Evolutionary conservation across 2,329 filamentous ascomycete genomes (phyloP).

Genomic region (Trichoderma sp.): DNA sequence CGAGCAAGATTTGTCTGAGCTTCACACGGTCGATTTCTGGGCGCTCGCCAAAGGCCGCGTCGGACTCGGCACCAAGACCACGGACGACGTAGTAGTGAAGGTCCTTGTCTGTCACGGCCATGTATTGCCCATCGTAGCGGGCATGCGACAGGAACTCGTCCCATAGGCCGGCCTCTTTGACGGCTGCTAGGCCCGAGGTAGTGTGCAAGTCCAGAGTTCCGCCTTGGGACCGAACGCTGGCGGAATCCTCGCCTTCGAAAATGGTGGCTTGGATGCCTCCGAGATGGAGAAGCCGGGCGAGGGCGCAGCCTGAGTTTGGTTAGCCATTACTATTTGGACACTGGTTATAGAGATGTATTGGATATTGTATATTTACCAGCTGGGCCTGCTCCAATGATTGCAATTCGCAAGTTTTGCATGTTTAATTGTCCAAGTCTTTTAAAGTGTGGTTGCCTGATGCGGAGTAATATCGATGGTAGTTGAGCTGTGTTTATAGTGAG

Average conservation of each 20-base stretch:
- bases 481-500: neutral
- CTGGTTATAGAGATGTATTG: too few species aligned
- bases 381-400: constrained; percentile 27
- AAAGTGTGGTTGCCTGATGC: neutral
- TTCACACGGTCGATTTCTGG: constrained; percentile 27
- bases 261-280: constrained; percentile 19
- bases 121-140: constrained; percentile 25
- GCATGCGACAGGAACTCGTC: constrained; percentile 20
- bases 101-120: constrained; percentile 20
- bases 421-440: neutral
- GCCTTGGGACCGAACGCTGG: constrained; percentile 21
- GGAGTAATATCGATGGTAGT: neutral
- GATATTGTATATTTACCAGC: neutral
- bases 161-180: constrained; percentile 24
- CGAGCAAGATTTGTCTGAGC: constrained; percentile 20
- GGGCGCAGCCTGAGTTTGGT: constrained; percentile 16
- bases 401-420: constrained; percentile 20
- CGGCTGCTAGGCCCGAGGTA: constrained; percentile 14
- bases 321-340: neutral
- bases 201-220: constrained; percentile 24
- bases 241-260: constrained; percentile 24
- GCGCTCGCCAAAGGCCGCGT: constrained; percentile 13
- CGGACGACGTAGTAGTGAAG: constrained; percentile 21
- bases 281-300: constrained; percentile 24
- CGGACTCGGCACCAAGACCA: neutral